phyloP scores from a whole-genome alignment of 2,329 filamentous ascomycete genomes.

The Chlorencoelia australis region DNA sequence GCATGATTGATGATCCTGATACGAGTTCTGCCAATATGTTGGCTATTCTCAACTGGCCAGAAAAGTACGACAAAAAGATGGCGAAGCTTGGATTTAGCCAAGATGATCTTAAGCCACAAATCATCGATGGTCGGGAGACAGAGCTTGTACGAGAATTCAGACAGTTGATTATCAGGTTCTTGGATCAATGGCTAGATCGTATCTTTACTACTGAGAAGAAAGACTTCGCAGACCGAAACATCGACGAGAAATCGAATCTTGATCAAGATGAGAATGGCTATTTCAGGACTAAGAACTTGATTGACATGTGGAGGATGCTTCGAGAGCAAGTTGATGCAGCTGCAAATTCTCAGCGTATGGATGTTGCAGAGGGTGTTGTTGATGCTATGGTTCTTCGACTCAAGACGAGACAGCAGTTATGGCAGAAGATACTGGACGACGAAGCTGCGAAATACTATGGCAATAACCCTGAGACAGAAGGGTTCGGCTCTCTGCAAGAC shows the following conservation, averaged over 20 bases:
- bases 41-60: slow-evolving; percentile 87
- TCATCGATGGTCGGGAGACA: slow-evolving; percentile 80
- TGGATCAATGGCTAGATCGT: slow-evolving; percentile 95
- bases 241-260: slow-evolving; percentile 58
- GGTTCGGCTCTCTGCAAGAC: slow-evolving; percentile 76
- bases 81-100: slow-evolving; percentile 71
- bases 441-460: slow-evolving; percentile 67
- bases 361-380: slow-evolving; percentile 89
- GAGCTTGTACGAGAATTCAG: slow-evolving; percentile 92
- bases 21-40: slow-evolving; percentile 81
- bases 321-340: slow-evolving; percentile 84
- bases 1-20: slow-evolving; percentile 72
- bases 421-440: slow-evolving; percentile 81
- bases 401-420: slow-evolving; percentile 70
- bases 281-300: slow-evolving; percentile 82
- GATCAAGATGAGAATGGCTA: slow-evolving; percentile 83
- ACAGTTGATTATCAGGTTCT: slow-evolving; percentile 85
- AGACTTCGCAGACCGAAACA: slow-evolving; percentile 68
- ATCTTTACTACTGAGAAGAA: slow-evolving; percentile 76
- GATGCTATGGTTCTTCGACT: slow-evolving; percentile 91
- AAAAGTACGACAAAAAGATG: slow-evolving; percentile 97
- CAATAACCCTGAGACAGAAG: slow-evolving; percentile 45
- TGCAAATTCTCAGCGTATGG: slow-evolving; percentile 71
- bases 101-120: slow-evolving; percentile 70
- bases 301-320: slow-evolving; percentile 96